phyloP scores from a whole-genome alignment of 768 basidiomycete species.

The Termitomyces sp. region DNA sequence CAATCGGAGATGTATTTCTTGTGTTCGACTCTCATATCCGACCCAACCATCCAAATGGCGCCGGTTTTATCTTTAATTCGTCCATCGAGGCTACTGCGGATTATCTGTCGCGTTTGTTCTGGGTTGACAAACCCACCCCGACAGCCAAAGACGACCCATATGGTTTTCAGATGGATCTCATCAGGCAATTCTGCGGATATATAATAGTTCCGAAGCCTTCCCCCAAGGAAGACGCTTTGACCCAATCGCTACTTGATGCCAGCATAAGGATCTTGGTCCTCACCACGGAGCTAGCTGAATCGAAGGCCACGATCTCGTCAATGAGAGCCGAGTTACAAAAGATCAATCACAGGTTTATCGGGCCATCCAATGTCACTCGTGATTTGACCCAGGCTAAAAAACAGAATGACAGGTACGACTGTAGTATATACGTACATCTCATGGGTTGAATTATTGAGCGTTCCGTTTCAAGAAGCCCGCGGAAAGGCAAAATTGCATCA shows the following conservation, averaged over 20 bases:
- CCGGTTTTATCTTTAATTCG: slow-evolving; percentile 50
- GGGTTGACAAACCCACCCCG: slow-evolving; percentile 31
- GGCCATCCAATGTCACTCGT: not conserved
- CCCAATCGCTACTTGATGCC: slow-evolving; percentile 38
- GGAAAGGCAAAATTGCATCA: not conserved
- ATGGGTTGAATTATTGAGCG: too few relatives aligned
- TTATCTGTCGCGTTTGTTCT: slow-evolving; percentile 41
- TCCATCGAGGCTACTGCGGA: slow-evolving; percentile 36
- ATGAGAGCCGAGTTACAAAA: slow-evolving; percentile 3
- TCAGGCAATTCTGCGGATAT: slow-evolving; percentile 56
- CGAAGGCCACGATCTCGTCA: slow-evolving; percentile 18
- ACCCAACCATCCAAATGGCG: slow-evolving; percentile 50
- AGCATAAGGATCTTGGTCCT: slow-evolving; percentile 42
- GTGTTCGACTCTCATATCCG: slow-evolving; percentile 68
- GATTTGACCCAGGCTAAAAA: not conserved
- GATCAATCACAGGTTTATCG: not conserved
- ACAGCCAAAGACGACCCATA: slow-evolving; percentile 20
- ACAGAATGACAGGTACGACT: slow-evolving; percentile 1
- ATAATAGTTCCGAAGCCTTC: slow-evolving; percentile 34
- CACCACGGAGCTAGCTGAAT: slow-evolving; percentile 31
- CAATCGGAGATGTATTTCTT: slow-evolving; percentile 36
- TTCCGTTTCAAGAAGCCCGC: not conserved
- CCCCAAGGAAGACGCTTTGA: slow-evolving; percentile 14
- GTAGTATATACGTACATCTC: not conserved
- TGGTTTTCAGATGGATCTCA: slow-evolving; percentile 58